Base-by-base conservation (phyloP, 495 filamentous ascomycete genomes). In the Neurospora sp. region DNA sequence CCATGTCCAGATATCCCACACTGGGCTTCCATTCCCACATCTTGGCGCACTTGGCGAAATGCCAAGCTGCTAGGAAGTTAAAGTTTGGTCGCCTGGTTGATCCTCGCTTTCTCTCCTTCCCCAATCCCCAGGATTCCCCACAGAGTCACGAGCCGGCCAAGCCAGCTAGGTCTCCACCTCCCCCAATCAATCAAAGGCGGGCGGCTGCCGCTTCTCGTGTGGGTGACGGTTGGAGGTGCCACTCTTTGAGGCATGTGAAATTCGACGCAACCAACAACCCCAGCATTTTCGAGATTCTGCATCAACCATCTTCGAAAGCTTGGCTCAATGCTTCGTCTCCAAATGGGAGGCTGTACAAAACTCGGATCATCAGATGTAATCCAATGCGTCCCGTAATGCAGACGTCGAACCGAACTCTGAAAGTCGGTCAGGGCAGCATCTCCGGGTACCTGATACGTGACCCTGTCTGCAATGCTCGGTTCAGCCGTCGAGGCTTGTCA, bases 111-210 rank as follows among this genome's bases (percentile, higher is more conserved):
- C 31, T 22, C n/a, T 38, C n/a, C 42, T 68, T 42, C 12, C 31
- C 65, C 70, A 40, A 69, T 8, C 65, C 45, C 53, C 68, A 61
- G 69, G 68, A 16, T 73, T 77, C 74, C 75, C 75, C 74, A 77
- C 69, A 71, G 69, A 65, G 72, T 75, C 75, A 76, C 70, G 71
- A 73, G 75, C 53, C 42, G 61, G 22, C 37, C 40, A 40, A 35
- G 27, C 53, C 53, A 35, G 12, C 7, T 31, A 65, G 53, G 10
- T 59, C 22, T 38, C 39, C 71, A 53, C 31, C 35, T 40, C 70
- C 44, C 27, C 31, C 20, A 45, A 40, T 45, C 20, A 16, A 8
- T 8, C 12, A 6, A 7, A 17, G 14, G 53, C 27, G 53, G 53
- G 53, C 14, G 27, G 27, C 14, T 61, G 53, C 53, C 22, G 53